Evolutionary conservation across 2,329 filamentous ascomycete genomes (phyloP).

Genomic region (Monilinia polystroma): DNA sequence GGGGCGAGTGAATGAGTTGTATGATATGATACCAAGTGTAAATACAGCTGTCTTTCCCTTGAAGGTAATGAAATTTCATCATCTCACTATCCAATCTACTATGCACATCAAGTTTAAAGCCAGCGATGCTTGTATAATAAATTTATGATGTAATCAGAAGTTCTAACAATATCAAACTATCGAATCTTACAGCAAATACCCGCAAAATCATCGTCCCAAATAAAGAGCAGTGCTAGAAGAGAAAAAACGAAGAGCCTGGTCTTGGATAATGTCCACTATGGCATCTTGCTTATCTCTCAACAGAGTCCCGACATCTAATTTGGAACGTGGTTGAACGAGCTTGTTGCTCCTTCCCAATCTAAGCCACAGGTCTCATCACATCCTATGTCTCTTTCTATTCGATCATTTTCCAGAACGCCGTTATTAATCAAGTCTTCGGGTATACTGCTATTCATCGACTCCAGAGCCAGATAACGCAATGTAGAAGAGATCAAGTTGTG

Average conservation of each 20-base stretch:
- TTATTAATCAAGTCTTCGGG: background rate
- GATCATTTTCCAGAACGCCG: background rate
- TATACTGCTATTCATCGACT: too few relatives aligned
- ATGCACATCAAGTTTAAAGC: too few relatives aligned
- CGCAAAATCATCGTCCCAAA: background rate
- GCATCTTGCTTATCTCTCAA: background rate
- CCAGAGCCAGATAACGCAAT: too few relatives aligned
- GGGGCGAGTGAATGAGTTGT: conserved; percentile 9
- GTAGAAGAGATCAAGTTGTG: too few relatives aligned
- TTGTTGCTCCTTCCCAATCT: background rate
- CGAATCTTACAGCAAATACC: background rate
- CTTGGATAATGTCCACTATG: background rate
- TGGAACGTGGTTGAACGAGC: background rate
- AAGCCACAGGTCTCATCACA: background rate
- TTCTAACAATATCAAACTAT: background rate
- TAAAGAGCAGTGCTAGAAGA: background rate
- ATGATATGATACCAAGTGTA: conserved; percentile 14
- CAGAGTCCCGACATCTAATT: background rate
- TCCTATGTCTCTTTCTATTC: background rate
- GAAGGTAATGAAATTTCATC: background rate
- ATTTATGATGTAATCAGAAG: background rate
- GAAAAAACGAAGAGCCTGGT: background rate
- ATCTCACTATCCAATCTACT: background rate
- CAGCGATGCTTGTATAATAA: background rate
- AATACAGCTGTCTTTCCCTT: background rate